Conservation (phyloP, 768 basidiomycete species). For the Sistotremastrum suecicum region DNA sequence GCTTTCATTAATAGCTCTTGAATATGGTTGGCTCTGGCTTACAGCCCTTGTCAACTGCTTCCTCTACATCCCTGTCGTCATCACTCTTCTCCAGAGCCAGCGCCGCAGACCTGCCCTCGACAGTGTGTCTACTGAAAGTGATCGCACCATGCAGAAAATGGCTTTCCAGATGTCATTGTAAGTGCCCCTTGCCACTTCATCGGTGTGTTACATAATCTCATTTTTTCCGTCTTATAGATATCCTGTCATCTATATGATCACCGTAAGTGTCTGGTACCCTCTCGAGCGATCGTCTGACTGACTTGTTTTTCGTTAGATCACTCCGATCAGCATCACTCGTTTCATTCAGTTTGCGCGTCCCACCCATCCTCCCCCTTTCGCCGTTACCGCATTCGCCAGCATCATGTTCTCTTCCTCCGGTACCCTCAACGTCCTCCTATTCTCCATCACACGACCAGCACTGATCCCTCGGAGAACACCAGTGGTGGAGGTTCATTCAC, state of each 20-base stretch:
- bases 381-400: conserved; percentile 25
- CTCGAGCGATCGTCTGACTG: neutral
- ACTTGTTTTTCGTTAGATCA: conserved; percentile 10
- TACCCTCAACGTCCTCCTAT: conserved; percentile 28
- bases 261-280: conserved; percentile 11
- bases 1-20: conserved; percentile 21
- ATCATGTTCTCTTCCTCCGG: conserved; percentile 31
- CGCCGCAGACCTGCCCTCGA: no score
- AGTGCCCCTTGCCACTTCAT: conserved; percentile 9
- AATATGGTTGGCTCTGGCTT: conserved; percentile 41
- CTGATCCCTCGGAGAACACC: conserved; percentile 15
- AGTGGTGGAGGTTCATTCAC: no score
- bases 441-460: conserved; percentile 24
- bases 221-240: conserved; percentile 18
- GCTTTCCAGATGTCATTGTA: conserved; percentile 36
- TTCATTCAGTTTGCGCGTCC: conserved; percentile 21
- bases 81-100: conserved; percentile 11
- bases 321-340: conserved; percentile 28
- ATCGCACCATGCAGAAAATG: conserved; percentile 5
- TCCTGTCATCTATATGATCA: conserved; percentile 28
- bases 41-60: conserved; percentile 27
- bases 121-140: no score
- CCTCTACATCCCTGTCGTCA: conserved; percentile 30
- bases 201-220: neutral
- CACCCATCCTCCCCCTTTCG: conserved; percentile 16